Conservation (phyloP, 768 basidiomycete genomes). For the Hericium coralloides region DNA sequence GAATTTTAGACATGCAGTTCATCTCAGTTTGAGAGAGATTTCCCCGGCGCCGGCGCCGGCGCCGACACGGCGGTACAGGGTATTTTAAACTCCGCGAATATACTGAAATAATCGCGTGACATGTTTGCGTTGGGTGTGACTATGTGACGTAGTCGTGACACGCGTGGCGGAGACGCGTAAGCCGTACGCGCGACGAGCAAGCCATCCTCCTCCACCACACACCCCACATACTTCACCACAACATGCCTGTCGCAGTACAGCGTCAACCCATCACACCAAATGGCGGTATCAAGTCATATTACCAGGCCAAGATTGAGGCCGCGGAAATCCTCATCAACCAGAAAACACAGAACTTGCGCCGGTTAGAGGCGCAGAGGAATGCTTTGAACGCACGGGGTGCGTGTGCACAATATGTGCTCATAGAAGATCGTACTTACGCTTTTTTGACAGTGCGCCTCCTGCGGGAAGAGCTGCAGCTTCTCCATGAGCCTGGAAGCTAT, state of each 20-base stretch:
- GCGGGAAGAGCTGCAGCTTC: constrained; percentile 83
- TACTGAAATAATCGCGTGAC: neutral
- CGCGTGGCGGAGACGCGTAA: neutral
- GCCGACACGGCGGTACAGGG: neutral
- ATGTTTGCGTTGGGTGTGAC: too few relatives aligned
- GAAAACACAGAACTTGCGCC: constrained; percentile 92
- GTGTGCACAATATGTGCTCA: constrained; percentile 11
- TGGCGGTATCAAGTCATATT: constrained; percentile 80
- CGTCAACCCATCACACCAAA: constrained; percentile 27
- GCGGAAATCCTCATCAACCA: constrained; percentile 91
- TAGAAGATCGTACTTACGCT: neutral
- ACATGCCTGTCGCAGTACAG: constrained; percentile 31
- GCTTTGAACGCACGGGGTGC: constrained; percentile 90
- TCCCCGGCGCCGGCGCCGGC: neutral
- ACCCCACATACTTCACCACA: neutral
- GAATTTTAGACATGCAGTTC: too few relatives aligned
- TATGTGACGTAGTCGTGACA: too few relatives aligned
- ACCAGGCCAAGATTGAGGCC: constrained; percentile 91
- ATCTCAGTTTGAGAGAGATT: neutral
- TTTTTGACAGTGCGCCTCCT: constrained; percentile 64
- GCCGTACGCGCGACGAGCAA: neutral
- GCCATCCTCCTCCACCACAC: neutral
- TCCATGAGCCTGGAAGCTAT: constrained; percentile 94
- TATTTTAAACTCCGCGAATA: neutral
- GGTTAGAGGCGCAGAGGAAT: constrained; percentile 95